Percentiles rank a stretch among this genome's conserved stretches.
These are phyloP conservation scores for Mucor mucedo DNA, from an alignment of 371 early-diverging fungal species.

Conservation along the genomic window DNA sequence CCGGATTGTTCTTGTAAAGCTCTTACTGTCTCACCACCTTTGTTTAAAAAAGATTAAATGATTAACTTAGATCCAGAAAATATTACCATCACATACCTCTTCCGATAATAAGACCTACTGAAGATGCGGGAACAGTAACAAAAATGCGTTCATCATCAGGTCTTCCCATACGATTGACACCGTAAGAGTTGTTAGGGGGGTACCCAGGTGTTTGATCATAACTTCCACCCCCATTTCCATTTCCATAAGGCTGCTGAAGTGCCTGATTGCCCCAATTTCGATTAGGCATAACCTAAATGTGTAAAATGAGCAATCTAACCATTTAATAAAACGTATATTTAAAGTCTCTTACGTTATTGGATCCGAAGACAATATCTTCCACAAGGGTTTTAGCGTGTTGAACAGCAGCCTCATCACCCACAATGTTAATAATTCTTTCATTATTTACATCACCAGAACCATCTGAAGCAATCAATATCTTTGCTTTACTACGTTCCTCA, in stretches of 20 bases:
- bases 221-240: background rate
- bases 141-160: constrained; percentile 54
- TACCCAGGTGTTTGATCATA: constrained; percentile 1
- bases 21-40: constrained; percentile 89
- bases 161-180: constrained; percentile 31
- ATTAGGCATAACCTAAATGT: background rate
- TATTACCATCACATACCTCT: constrained; percentile 49
- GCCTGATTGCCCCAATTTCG: background rate
- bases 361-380: constrained; percentile 71
- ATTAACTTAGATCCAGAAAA: background rate
- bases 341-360: constrained; percentile 12
- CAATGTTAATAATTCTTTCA: constrained; percentile 71
- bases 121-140: constrained; percentile 70
- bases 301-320: constrained; percentile 2
- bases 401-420: constrained; percentile 75
- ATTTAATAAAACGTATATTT: background rate
- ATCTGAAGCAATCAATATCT: constrained; percentile 83
- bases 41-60: background rate
- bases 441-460: constrained; percentile 51
- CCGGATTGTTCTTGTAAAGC: constrained; percentile 82
- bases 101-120: constrained; percentile 84
- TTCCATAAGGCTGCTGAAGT: constrained; percentile 13
- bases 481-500: constrained; percentile 80
- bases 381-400: constrained; percentile 77
- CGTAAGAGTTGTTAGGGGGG: constrained; percentile 10